Evolutionary conservation across 768 basidiomycete species (phyloP).

Genomic region (Cystofilobasidium macerans): DNA sequence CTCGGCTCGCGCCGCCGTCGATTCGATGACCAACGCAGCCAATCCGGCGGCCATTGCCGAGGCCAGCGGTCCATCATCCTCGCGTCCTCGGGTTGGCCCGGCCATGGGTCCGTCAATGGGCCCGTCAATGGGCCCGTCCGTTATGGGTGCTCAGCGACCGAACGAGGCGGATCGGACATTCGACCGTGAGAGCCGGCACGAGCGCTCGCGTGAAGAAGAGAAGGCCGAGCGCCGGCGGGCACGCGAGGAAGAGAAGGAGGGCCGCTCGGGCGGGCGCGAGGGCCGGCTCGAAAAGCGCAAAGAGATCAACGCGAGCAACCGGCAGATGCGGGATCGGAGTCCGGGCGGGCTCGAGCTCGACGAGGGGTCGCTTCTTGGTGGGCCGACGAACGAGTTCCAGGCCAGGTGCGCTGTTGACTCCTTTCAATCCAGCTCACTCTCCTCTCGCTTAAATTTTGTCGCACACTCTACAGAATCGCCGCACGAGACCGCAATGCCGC

Average conservation of each 20-base stretch:
- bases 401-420: slow-evolving; percentile 8
- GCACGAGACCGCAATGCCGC: slow-evolving; percentile 15
- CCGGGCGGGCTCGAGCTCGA: slow-evolving; percentile 17
- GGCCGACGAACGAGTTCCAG: not conserved
- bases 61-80: not conserved
- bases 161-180: slow-evolving; percentile 8
- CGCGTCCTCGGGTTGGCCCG: not conserved
- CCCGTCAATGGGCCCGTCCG: slow-evolving; percentile 5
- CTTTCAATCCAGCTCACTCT: not conserved
- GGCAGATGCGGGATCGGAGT: slow-evolving; percentile 14
- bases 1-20: slow-evolving; percentile 14
- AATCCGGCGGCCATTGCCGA: not conserved
- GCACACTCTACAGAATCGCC: slow-evolving; percentile 12
- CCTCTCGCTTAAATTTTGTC: not conserved
- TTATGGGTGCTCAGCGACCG: not conserved
- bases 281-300: slow-evolving; percentile 21
- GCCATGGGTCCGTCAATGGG: slow-evolving; percentile 6
- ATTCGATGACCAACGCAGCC: slow-evolving; percentile 17
- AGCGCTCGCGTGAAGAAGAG: slow-evolving; percentile 7
- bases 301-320: slow-evolving; percentile 18
- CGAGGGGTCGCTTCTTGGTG: slow-evolving; percentile 12
- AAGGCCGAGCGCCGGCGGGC: slow-evolving; percentile 11
- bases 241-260: slow-evolving; percentile 19
- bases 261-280: slow-evolving; percentile 16
- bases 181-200: slow-evolving; percentile 7